Conservation (phyloP, 352 stramenopile species). For the Halophytophthora polymorphica region DNA sequence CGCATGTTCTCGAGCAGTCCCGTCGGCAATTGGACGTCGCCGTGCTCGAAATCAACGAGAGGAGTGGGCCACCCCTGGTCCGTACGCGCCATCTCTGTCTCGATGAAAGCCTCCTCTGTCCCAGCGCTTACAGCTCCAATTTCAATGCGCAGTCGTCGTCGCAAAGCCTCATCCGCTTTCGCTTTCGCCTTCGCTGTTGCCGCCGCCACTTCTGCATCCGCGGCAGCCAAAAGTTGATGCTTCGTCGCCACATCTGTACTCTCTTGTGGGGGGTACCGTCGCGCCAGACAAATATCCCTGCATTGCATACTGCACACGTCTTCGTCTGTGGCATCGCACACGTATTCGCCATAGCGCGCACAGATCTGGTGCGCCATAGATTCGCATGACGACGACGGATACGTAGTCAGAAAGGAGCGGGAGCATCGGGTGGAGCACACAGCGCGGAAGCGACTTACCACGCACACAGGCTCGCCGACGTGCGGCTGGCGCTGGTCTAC, state of each 20-base stretch:
- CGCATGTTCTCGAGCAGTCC: slow-evolving; percentile 42
- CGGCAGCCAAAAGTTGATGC: not conserved
- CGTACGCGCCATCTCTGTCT: not conserved
- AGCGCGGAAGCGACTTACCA: slow-evolving; percentile 21
- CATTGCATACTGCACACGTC: slow-evolving; percentile 85
- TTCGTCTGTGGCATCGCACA: slow-evolving; percentile 78
- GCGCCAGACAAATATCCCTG: slow-evolving; percentile 39
- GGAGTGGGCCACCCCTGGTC: slow-evolving; percentile 2
- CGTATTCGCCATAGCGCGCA: slow-evolving; percentile 68
- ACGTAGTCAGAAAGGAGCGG: not conserved
- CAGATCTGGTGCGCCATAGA: slow-evolving; percentile 38
- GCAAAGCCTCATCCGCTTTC: slow-evolving; percentile 13
- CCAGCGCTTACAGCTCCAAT: not conserved
- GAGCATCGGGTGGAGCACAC: not conserved
- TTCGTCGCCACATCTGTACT: slow-evolving; percentile 1
- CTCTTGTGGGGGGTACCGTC: slow-evolving; percentile 6
- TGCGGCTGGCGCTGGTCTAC: slow-evolving; percentile 31
- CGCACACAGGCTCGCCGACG: slow-evolving; percentile 38
- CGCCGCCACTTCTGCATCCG: no score
- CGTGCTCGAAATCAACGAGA: slow-evolving; percentile 25
- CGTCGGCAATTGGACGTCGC: slow-evolving; percentile 18
- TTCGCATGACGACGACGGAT: not conserved
- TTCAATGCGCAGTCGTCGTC: slow-evolving; percentile 34
- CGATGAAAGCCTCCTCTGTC: not conserved
- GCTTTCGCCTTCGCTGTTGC: not conserved